A percentile compares a stretch with the other conserved stretches of the same genome.
These are phyloP conservation scores for Gossypium herbaceum DNA, from an alignment of 345 rosid genomes.

Conservation along the genomic window DNA sequence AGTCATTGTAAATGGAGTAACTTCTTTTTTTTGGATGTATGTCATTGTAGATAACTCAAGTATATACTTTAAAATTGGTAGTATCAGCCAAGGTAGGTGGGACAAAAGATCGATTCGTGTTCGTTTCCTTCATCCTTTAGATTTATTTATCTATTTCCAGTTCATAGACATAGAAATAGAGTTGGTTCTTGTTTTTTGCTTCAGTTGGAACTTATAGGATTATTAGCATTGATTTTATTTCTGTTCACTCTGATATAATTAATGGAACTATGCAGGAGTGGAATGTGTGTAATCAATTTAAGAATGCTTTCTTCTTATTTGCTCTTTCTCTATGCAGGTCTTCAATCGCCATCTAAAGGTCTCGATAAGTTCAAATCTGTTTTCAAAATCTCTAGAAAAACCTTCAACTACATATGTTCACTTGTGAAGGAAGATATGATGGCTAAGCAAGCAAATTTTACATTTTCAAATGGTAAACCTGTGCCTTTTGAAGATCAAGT, in stretches of 20 bases:
- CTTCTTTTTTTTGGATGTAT: too few species aligned
- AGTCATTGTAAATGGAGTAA: too few species aligned
- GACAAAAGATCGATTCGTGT: too few species aligned
- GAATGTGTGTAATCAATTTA: not conserved
- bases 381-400: conserved; percentile 46
- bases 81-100: too few species aligned
- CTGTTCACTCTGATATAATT: not conserved
- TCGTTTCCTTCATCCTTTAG: too few species aligned
- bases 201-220: not conserved
- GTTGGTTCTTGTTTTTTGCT: not conserved
- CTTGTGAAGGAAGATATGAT: conserved; percentile 48
- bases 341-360: conserved; percentile 35
- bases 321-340: conserved; percentile 30
- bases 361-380: conserved; percentile 37
- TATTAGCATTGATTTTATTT: not conserved
- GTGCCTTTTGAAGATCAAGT: conserved; percentile 52
- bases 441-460: conserved; percentile 36
- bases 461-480: conserved; percentile 41
- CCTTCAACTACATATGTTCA: conserved; percentile 53
- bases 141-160: too few species aligned
- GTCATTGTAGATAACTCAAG: not conserved
- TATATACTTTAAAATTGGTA: not conserved
- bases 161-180: not conserved
- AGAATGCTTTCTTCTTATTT: too few species aligned
- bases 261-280: not conserved